These are phyloP conservation scores for Macrotyloma uniflorum DNA, from an alignment of 306 rosid species.

Conservation along the genomic window DNA sequence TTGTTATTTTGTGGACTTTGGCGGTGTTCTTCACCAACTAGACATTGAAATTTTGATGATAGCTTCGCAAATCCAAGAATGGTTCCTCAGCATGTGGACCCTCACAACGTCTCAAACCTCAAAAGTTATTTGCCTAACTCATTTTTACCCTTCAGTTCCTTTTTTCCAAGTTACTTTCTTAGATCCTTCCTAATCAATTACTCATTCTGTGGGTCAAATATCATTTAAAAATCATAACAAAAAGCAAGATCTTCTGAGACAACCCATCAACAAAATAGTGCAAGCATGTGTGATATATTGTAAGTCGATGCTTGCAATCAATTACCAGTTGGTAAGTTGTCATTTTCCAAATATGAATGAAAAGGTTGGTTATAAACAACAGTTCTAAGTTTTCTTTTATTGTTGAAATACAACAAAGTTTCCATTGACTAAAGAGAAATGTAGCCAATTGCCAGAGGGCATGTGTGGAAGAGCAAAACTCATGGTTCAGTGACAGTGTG, in stretches of 20 bases:
- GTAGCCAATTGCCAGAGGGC: slow-evolving; percentile 37
- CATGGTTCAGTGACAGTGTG: slow-evolving; percentile 7
- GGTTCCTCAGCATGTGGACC: slow-evolving; percentile 45
- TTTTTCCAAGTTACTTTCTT: not conserved
- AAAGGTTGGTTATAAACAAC: slow-evolving; percentile 1
- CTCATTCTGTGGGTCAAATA: slow-evolving; percentile 33
- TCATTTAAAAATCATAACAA: slow-evolving; percentile 30
- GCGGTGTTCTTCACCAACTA: slow-evolving; percentile 73
- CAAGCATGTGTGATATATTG: slow-evolving; percentile 11
- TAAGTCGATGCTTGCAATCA: slow-evolving; percentile 42
- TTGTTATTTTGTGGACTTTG: slow-evolving; percentile 80
- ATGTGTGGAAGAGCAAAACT: not conserved
- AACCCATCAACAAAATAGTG: slow-evolving; percentile 16
- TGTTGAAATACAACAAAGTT: not conserved
- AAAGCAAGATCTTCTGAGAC: slow-evolving; percentile 24
- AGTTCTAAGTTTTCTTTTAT: slow-evolving; percentile 20
- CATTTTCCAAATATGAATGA: slow-evolving; percentile 29
- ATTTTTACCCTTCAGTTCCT: slow-evolving; percentile 8
- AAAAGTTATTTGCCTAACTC: slow-evolving; percentile 19
- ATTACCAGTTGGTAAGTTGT: slow-evolving; percentile 36
- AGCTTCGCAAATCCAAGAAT: slow-evolving; percentile 36
- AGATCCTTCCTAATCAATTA: slow-evolving; percentile 10
- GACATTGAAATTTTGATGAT: slow-evolving; percentile 58
- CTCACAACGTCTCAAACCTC: slow-evolving; percentile 31
- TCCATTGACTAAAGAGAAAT: slow-evolving; percentile 33